These are phyloP conservation scores for Sonneratia caseolaris DNA, from an alignment of 345 rosid genomes.

Conservation along the genomic window DNA sequence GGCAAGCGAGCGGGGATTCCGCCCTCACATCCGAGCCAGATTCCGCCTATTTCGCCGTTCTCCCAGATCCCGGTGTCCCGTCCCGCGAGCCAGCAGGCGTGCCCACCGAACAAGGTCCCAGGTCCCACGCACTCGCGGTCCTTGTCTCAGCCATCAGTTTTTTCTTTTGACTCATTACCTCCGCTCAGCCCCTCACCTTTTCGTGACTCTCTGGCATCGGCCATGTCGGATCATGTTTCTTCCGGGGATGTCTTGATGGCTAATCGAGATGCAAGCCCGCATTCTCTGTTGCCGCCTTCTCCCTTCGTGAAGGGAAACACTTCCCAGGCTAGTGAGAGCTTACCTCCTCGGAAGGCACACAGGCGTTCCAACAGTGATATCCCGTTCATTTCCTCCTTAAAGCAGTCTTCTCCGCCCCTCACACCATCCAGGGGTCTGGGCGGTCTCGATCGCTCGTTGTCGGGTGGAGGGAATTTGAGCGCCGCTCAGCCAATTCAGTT, in stretches of 20 bases:
- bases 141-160: slow-evolving; percentile 72
- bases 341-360: slow-evolving; percentile 79
- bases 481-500: slow-evolving; percentile 34
- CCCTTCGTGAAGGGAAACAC: slow-evolving; percentile 44
- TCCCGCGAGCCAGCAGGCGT: slow-evolving; percentile 40
- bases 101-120: slow-evolving; percentile 33
- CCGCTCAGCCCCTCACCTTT: slow-evolving; percentile 71
- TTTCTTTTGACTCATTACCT: slow-evolving; percentile 70
- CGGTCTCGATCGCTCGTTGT: slow-evolving; percentile 36
- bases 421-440: slow-evolving; percentile 38
- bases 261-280: slow-evolving; percentile 46
- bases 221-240: slow-evolving; percentile 35
- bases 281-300: slow-evolving; percentile 54
- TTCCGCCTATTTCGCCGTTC: slow-evolving; percentile 79
- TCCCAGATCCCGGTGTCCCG: slow-evolving; percentile 75
- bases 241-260: slow-evolving; percentile 51
- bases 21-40: slow-evolving; percentile 75
- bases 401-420: slow-evolving; percentile 55
- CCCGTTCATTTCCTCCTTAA: slow-evolving; percentile 48
- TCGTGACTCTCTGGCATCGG: slow-evolving; percentile 31
- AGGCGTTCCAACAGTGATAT: slow-evolving; percentile 85
- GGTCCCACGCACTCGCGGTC: slow-evolving; percentile 69
- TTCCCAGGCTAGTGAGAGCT: slow-evolving; percentile 42
- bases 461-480: slow-evolving; percentile 31
- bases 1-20: slow-evolving; percentile 66